A percentile compares a stretch with the other conserved stretches of the same genome.
phyloP scores from a whole-genome alignment of 1,139 yeast genomes.

The Pichia sp. region DNA sequence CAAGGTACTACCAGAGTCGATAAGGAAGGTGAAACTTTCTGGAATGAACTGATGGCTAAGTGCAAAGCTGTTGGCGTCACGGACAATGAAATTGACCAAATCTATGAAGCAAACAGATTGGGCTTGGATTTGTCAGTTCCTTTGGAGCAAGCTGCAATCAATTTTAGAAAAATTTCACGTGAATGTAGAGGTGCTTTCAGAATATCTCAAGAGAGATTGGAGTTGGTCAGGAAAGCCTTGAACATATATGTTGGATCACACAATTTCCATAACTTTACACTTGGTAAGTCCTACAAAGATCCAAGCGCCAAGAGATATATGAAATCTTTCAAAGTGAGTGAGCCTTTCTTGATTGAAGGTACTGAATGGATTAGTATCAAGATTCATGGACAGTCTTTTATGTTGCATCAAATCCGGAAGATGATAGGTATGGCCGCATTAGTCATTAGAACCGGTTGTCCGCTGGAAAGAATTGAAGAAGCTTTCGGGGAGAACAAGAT shows the following conservation, averaged over 20 bases:
- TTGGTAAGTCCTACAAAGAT: conserved; percentile 83
- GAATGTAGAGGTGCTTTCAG: conserved; percentile 65
- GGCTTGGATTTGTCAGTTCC: conserved; percentile 32
- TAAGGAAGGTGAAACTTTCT: conserved; percentile 66
- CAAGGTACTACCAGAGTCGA: conserved; percentile 64
- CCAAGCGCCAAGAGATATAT: conserved; percentile 80
- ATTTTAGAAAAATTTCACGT: conserved; percentile 63
- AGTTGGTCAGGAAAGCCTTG: conserved; percentile 63
- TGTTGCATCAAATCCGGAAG: conserved; percentile 96
- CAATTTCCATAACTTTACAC: conserved; percentile 91
- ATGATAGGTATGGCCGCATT: conserved; percentile 96
- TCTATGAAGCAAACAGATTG: conserved; percentile 35
- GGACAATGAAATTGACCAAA: conserved; percentile 42
- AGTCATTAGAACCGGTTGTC: conserved; percentile 81
- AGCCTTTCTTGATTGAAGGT: conserved; percentile 86
- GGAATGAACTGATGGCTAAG: conserved; percentile 53
- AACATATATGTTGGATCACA: conserved; percentile 78
- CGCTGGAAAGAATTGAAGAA: conserved; percentile 67
- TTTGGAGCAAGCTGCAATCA: conserved; percentile 43
- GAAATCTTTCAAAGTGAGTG: conserved; percentile 75
- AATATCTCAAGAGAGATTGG: conserved; percentile 56
- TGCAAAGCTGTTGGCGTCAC: conserved; percentile 47
- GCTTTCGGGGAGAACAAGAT: conserved; percentile 72
- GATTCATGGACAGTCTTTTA: conserved; percentile 96
- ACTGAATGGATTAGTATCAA: conserved; percentile 96